Evolutionary conservation across 805 yeast genomes (phyloP), one percentile per base, ranked within the genome.

Genomic region (Wickerhamiella parazyma): DNA sequence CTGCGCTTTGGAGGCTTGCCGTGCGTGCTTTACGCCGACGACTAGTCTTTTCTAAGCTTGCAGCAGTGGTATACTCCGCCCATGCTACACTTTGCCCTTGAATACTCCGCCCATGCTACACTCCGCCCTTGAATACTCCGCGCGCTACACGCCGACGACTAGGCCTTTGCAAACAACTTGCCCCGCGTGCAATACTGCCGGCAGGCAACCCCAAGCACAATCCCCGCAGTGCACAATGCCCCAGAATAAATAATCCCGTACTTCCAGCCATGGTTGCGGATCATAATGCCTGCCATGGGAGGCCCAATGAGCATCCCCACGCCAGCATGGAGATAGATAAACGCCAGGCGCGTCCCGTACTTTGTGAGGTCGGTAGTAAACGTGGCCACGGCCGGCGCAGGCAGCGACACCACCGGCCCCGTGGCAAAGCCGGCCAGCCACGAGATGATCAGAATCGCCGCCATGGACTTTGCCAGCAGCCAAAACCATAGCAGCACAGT

Each of bases 261-360:
- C 16, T 33, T 40, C 52, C 54, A 52, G 14, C 54, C 56, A 21
- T 52, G 45, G 14, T 42, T 37, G 2, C 51, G 46, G 20, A 50
- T 41, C 12, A 52, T 46, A 4, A 51, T 51, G 6, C 63, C 63
- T 2, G 59, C 61, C 12, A 58, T 38, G 2, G 64, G 61, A 7
- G 60, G 51, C 0, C 62, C 64, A 1, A 53, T 38, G 5, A 60
- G 50, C 20, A 51, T 44, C 2, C 71, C 75, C 51, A 72, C 67
- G 0, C 86, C 69, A 33, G 78, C 75, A 10, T 68, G 52, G 6
- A 71, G 64, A 29, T 81, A 65, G 1, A 83, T 71, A 33, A 75
- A 46, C 2, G 82, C 82, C 83, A 83, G 80, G 6, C 63, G 48
- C 4, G 53, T 51, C 8, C 64, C 63, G 10, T 57, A 48, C 22